phyloP scores from a whole-genome alignment of 164 flowering plant genomes.

The Hamamelis virginiana region DNA sequence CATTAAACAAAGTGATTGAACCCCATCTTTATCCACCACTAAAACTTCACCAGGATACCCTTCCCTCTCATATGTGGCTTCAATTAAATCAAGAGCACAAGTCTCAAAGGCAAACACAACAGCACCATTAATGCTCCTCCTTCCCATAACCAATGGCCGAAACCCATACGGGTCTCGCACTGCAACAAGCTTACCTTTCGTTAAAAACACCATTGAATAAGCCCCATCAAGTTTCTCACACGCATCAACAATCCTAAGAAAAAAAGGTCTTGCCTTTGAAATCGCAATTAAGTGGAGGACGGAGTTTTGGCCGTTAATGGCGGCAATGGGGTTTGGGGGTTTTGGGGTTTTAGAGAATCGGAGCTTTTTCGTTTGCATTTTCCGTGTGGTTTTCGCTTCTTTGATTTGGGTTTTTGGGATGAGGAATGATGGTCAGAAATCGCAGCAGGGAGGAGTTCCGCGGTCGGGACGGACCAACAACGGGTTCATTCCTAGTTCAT shows the following conservation, averaged over 20 bases:
- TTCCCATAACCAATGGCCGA: slow-evolving; percentile 89
- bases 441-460: slow-evolving; percentile 32
- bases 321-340: too few species aligned
- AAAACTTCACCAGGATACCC: slow-evolving; percentile 76
- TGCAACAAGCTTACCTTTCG: slow-evolving; percentile 84
- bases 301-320: too few species aligned
- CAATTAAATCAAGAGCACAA: slow-evolving; percentile 87
- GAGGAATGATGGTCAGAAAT: slow-evolving; percentile 49
- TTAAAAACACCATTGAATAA: slow-evolving; percentile 82
- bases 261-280: slow-evolving; percentile 70
- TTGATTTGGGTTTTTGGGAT: slow-evolving; percentile 41
- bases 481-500: slow-evolving; percentile 56
- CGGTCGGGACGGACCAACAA: slow-evolving; percentile 38
- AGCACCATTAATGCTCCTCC: slow-evolving; percentile 85
- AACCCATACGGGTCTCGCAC: slow-evolving; percentile 89
- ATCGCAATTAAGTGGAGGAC: slow-evolving; percentile 88
- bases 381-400: neutral
- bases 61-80: slow-evolving; percentile 83
- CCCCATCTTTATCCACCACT: too few species aligned
- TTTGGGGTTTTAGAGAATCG: slow-evolving; percentile 20
- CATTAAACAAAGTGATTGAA: too few species aligned
- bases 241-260: slow-evolving; percentile 74
- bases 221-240: slow-evolving; percentile 87
- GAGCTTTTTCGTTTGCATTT: neutral
- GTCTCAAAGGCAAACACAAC: slow-evolving; percentile 91